Percentiles rank a stretch among this genome's conserved stretches.
Evolutionary conservation across 352 stramenopile genomes (phyloP).

Genomic region (Phytophthora niederhauseri): DNA sequence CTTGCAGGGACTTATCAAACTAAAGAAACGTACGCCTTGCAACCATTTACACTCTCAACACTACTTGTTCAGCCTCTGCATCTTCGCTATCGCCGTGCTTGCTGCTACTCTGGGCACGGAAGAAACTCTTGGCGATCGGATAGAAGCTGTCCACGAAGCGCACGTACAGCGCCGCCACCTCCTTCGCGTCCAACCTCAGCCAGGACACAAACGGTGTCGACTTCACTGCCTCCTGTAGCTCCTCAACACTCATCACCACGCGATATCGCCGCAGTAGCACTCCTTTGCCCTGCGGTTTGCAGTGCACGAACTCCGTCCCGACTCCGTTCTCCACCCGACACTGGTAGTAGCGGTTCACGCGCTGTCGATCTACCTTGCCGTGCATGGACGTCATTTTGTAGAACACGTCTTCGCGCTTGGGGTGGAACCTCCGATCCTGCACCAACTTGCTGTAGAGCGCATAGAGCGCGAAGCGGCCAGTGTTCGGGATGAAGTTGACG

Average conservation of each 20-base stretch:
- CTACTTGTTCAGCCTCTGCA: not conserved
- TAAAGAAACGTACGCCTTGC: constrained; percentile 33
- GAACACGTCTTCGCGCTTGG: constrained; percentile 55
- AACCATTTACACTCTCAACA: constrained; percentile 11
- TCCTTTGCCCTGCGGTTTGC: constrained; percentile 60
- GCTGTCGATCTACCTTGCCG: constrained; percentile 62
- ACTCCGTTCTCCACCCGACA: constrained; percentile 19
- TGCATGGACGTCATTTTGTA: constrained; percentile 72
- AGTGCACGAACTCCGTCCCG: constrained; percentile 35
- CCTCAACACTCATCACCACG: constrained; percentile 16
- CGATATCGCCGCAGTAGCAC: constrained; percentile 52
- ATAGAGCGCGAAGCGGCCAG: constrained; percentile 52
- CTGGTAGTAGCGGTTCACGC: constrained; percentile 56
- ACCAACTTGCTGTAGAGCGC: constrained; percentile 51
- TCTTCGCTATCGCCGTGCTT: constrained; percentile 2
- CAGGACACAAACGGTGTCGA: constrained; percentile 35
- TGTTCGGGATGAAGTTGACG: constrained; percentile 62
- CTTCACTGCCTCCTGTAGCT: constrained; percentile 31
- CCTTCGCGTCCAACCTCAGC: constrained; percentile 39
- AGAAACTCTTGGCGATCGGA: constrained; percentile 48
- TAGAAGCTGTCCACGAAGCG: constrained; percentile 48
- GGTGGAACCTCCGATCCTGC: constrained; percentile 38
- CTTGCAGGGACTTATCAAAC: constrained; percentile 32
- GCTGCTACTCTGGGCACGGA: constrained; percentile 22
- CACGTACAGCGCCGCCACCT: constrained; percentile 41